Percentiles rank a stretch among this genome's conserved stretches.
Evolutionary conservation across 225 moss, liverwort and hornwort species (phyloP).

Genomic region (Bryum argenteum): DNA sequence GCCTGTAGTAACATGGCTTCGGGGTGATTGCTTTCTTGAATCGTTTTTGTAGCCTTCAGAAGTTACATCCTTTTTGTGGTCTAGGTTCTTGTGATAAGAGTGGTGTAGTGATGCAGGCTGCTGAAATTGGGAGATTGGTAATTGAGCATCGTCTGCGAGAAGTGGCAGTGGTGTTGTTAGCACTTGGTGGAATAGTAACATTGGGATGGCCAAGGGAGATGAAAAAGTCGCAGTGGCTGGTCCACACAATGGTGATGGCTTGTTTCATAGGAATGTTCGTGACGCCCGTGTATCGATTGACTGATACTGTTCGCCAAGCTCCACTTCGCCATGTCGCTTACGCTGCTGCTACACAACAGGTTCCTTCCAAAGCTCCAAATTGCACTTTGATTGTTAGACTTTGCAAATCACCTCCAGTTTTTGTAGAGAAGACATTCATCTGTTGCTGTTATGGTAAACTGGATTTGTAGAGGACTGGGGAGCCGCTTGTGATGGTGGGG

Average conservation of each 20-base stretch:
- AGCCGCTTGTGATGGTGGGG: constrained; percentile 67
- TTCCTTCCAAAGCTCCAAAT: constrained; percentile 12
- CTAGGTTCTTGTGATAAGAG: too few species aligned
- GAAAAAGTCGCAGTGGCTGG: constrained; percentile 40
- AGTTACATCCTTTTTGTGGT: too few species aligned
- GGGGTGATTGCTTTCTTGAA: not conserved
- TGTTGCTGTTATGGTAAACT: not conserved
- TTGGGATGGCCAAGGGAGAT: constrained; percentile 24
- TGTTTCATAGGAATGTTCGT: constrained; percentile 48
- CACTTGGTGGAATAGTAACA: constrained; percentile 50
- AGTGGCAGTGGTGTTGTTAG: constrained; percentile 53
- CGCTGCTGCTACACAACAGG: constrained; percentile 57
- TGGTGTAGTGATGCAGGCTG: constrained; percentile 46
- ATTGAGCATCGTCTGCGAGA: constrained; percentile 33
- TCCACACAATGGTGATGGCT: constrained; percentile 62
- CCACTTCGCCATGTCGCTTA: constrained; percentile 60
- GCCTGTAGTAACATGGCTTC: too few species aligned
- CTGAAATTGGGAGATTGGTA: constrained; percentile 43
- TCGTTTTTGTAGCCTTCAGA: too few species aligned
- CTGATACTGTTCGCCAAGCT: constrained; percentile 58
- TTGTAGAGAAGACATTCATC: too few species aligned
- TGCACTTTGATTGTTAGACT: not conserved
- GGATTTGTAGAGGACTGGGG: constrained; percentile 60
- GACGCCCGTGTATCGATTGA: constrained; percentile 54
- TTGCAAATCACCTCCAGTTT: constrained; percentile 5